Conservation (phyloP, 192 early-diverging fungal genomes). For the Coemansia sp. region DNA sequence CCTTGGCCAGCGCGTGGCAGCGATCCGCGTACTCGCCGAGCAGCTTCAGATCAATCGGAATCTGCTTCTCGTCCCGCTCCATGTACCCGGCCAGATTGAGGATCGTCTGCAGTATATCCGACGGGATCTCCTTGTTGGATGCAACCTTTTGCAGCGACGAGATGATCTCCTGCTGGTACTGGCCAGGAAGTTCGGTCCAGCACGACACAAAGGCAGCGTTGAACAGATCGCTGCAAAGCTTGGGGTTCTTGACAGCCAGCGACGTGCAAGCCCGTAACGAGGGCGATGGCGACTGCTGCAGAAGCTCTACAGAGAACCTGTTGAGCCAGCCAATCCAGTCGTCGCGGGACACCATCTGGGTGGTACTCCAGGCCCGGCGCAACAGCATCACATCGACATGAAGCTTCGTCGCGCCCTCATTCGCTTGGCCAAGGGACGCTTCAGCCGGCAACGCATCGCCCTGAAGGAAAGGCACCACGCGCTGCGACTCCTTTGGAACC, state of each 20-base stretch:
- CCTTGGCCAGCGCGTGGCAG: constrained; percentile 96
- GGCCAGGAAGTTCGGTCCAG: constrained; percentile 89
- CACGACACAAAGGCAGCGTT: constrained; percentile 97
- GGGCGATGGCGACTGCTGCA: constrained; percentile 96
- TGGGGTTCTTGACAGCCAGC: constrained; percentile 77
- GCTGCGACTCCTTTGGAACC: constrained; percentile 25
- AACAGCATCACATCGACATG: constrained; percentile 59
- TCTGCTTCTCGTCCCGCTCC: constrained; percentile 95
- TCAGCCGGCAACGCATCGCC: constrained; percentile 3
- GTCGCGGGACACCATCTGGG: constrained; percentile 58
- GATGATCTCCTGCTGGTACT: constrained; percentile 90
- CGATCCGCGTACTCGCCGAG: constrained; percentile 86
- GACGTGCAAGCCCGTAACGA: constrained; percentile 87
- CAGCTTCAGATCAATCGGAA: constrained; percentile 89
- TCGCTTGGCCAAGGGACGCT: background rate
- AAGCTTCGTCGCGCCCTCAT: constrained; percentile 10
- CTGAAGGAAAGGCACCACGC: constrained; percentile 1
- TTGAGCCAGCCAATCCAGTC: constrained; percentile 97
- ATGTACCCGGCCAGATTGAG: constrained; percentile 97
- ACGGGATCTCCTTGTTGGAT: constrained; percentile 78
- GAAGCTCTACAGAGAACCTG: constrained; percentile 82
- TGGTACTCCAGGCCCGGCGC: constrained; percentile 79
- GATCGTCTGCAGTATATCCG: constrained; percentile 87
- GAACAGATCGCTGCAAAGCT: constrained; percentile 86
- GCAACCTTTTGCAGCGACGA: constrained; percentile 82